phyloP scores from a whole-genome alignment of 2,329 filamentous ascomycete genomes.

The Colletotrichum sp. region DNA sequence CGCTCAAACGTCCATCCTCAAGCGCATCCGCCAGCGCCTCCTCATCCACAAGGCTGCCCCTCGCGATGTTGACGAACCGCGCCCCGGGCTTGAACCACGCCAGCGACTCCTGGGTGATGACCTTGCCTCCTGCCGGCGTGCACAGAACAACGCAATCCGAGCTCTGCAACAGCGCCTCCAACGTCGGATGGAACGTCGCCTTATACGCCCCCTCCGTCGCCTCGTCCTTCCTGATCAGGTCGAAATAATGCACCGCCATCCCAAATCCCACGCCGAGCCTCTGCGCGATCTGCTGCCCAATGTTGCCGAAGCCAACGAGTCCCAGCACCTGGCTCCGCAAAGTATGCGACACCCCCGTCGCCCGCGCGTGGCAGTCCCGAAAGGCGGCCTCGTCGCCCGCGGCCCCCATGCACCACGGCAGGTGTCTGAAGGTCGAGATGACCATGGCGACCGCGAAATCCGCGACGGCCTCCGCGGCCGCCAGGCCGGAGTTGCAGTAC shows the following conservation, averaged over 20 bases:
- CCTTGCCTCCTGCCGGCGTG: conserved; percentile 55
- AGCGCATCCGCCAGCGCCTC: conserved; percentile 66
- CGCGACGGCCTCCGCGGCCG: conserved; percentile 75
- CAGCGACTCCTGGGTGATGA: conserved; percentile 57
- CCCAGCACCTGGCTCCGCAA: conserved; percentile 66
- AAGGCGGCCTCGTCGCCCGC: conserved; percentile 46
- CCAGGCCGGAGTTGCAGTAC: conserved; percentile 76
- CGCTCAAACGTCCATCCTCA: conserved; percentile 51
- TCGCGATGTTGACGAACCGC: conserved; percentile 69
- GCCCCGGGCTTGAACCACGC: conserved; percentile 57
- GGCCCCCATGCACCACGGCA: conserved; percentile 65
- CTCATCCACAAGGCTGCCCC: conserved; percentile 70
- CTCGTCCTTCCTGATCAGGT: conserved; percentile 55
- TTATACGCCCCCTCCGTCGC: conserved; percentile 44
- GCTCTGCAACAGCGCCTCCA: conserved; percentile 56
- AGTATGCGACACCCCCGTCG: conserved; percentile 67
- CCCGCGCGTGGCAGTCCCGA: conserved; percentile 62
- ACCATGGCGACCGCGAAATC: conserved; percentile 75
- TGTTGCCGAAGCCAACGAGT: conserved; percentile 73
- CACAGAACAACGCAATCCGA: conserved; percentile 69
- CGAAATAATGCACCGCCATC: conserved; percentile 71
- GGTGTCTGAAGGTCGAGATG: conserved; percentile 71
- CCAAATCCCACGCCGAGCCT: conserved; percentile 59
- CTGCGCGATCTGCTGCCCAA: conserved; percentile 67
- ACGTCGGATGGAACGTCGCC: conserved; percentile 54